Percentiles rank a stretch among this genome's conserved stretches.
Conservation (phyloP, 495 filamentous ascomycete genomes). For the Penicillium egyptiacum region DNA sequence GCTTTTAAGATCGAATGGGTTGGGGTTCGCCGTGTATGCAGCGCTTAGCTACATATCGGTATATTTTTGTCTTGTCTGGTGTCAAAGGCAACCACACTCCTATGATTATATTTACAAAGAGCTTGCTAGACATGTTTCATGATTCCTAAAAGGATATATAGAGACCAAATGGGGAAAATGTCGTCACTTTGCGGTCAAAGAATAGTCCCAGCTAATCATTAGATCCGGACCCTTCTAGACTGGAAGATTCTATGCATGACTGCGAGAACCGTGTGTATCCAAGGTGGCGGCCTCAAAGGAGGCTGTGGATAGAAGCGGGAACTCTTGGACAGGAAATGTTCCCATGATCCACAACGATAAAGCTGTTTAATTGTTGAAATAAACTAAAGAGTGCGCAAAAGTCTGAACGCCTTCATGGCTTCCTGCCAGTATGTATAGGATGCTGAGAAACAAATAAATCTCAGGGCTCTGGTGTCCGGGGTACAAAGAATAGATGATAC, state of each 20-base stretch:
- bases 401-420: slow-evolving; percentile 10
- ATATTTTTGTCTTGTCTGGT: neutral
- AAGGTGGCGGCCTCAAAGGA: neutral
- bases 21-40: neutral
- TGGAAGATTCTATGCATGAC: neutral
- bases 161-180: neutral
- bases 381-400: neutral
- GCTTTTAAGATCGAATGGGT: neutral
- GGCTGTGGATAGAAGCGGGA: neutral
- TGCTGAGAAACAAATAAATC: neutral
- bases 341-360: neutral
- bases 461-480: neutral
- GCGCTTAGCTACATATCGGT: neutral
- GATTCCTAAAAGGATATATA: neutral
- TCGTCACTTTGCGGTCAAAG: neutral
- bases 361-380: neutral
- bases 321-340: neutral
- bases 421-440: slow-evolving; percentile 10
- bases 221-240: neutral
- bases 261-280: neutral
- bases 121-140: neutral
- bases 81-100: neutral
- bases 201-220: neutral
- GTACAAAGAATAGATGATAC: neutral
- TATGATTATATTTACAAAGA: too few species aligned